Percentiles rank a stretch among this genome's conserved stretches.
Evolutionary conservation across 2,329 filamentous ascomycete genomes (phyloP).

Genomic region (Zymoseptoria crescenta): DNA sequence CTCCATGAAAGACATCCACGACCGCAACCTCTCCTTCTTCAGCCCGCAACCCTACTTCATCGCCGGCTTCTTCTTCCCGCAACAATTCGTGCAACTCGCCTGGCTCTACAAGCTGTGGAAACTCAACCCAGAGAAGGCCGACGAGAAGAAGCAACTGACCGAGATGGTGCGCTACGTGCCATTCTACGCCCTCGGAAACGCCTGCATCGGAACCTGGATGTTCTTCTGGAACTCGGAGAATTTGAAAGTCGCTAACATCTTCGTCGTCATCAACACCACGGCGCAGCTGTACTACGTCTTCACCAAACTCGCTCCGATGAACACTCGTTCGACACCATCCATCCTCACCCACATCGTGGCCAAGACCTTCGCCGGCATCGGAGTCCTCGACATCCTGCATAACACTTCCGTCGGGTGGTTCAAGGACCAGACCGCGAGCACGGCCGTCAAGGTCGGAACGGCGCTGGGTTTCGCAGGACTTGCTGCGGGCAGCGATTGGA

Average conservation of each 20-base stretch:
- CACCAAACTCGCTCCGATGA: constrained; percentile 41
- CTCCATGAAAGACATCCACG: constrained; percentile 54
- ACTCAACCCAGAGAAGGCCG: constrained; percentile 35
- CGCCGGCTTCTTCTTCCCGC: constrained; percentile 53
- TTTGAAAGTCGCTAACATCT: constrained; percentile 47
- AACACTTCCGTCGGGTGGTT: constrained; percentile 52
- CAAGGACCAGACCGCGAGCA: constrained; percentile 40
- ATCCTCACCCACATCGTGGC: constrained; percentile 51
- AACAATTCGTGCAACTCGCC: constrained; percentile 51
- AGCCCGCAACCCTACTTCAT: constrained; percentile 53
- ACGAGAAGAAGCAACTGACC: constrained; percentile 37
- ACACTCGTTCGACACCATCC: constrained; percentile 43
- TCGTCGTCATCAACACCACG: constrained; percentile 50
- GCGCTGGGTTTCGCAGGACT: constrained; percentile 47
- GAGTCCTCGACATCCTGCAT: constrained; percentile 52
- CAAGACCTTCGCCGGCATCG: constrained; percentile 55
- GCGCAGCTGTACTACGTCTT: constrained; percentile 49
- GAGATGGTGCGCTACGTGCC: constrained; percentile 49
- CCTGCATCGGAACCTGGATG: constrained; percentile 47
- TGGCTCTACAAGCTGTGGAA: constrained; percentile 52
- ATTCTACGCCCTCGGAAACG: constrained; percentile 49
- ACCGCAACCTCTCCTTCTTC: constrained; percentile 52
- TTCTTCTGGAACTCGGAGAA: constrained; percentile 52
- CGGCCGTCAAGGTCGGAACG: constrained; percentile 45
- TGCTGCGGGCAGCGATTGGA: constrained; percentile 49